Base-by-base conservation (phyloP, 495 filamentous ascomycete genomes). In the Poronia punctata region DNA sequence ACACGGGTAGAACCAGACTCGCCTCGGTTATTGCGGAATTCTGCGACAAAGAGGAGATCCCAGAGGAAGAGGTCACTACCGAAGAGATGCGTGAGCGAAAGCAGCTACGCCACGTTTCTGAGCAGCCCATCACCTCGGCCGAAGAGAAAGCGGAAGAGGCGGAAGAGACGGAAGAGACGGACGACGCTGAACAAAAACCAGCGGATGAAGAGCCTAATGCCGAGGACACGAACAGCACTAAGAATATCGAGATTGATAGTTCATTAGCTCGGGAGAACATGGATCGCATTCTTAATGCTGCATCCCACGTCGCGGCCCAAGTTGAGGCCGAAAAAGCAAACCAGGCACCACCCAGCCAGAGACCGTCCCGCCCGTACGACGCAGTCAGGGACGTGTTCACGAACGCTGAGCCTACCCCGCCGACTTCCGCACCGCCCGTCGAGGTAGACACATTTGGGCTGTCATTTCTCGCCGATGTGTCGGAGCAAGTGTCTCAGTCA, bases 341-440 rank as follows among this genome's bases (percentile, higher is more conserved):
- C 4, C 24, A 29, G 1, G 22, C 45, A 8, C 7, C 35, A 3
- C 33, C 49, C 7, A 45, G 39, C n/a, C 17, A 48, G 24, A 48
- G 52, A 28, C 32, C 48, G 11, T 64, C 68, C 4, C 57, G 62
- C 14, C 66, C 66, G 12, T 72, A 69, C 47, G 69, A 72, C 40
- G 66, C 67, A 11, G 65, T 72, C 19, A 53, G 69, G 34, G 66
- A 72, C 33, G 62, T 69, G 0, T 68, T 71, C 40, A 62, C 59
- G 9, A 60, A 54, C 31, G 55, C 44, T 12, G 43, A 59, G 18
- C 53, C 56, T 6, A 34, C 55, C 10, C 33, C 51, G 5, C 43
- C 48, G 5, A 50, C 29, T 19, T 28, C 43, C 8, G 31, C 40
- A 18, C 44, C 38, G 7, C 25, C 38, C 18, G n/a, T 34, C 8